Evolutionary conservation across 805 yeast genomes (phyloP), one percentile per base, ranked within the genome.

Genomic region (Teunomyces cretensis): DNA sequence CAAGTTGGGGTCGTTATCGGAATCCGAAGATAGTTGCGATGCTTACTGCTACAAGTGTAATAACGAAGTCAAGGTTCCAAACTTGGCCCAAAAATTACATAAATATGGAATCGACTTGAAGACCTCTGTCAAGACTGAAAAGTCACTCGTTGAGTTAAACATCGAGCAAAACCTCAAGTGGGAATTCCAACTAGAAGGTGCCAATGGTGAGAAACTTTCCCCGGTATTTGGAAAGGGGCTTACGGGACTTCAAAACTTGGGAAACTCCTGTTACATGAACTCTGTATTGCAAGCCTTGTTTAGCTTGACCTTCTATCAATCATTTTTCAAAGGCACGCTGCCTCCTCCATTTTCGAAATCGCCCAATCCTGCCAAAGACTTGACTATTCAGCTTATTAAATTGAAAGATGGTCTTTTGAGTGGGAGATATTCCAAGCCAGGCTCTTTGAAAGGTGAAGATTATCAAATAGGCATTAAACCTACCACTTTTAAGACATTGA

Each of bases 91-190:
- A 5, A 75, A 71, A 30, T 68, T 90, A 44, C 60, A 60, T 3
- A 75, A 77, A 1, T 88, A 78, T 68, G 89, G 88, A 1, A 86
- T 94, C 48, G 84, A 88, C 60, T 61, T 83, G 38, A 56, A 68
- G 1, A 64, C 52, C 3, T 71, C 74, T 4, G 69, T 70, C 14
- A 88, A 91, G 54, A 89, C 95, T 1, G 99, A 94, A 62, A 92
- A 91, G 67, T 83, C 85, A 24, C 70, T 94, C 56, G 79, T 91
- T 1, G 99, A 94, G 63, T 67, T 94, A 50, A 96, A 94, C 66
- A 78, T 94, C 44, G 97, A 91, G 60, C 97, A 91, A 60, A 94
- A 94, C 62, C 47, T 89, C 65, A 85, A 84, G 53, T 94, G 97
- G 97, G 96, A 92, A 51, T 94, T 94, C 67, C 80, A 82, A 48